phyloP scores from a whole-genome alignment of 805 yeast species.

The Yarrowia porcina region DNA sequence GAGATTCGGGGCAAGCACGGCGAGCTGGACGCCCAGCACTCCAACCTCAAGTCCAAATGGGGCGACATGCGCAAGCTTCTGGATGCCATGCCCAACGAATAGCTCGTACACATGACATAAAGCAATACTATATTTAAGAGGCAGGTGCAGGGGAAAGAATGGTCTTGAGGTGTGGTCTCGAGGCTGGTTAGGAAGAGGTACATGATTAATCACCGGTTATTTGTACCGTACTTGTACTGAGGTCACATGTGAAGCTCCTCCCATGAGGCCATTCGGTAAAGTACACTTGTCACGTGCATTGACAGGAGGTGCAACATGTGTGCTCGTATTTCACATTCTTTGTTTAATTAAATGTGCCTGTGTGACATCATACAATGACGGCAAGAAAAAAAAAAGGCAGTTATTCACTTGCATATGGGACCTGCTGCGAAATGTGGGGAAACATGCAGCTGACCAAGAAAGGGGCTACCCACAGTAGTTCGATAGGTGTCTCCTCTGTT shows the following conservation, averaged over 20 bases:
- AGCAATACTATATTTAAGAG: neutral
- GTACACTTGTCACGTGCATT: too few relatives aligned
- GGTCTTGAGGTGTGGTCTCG: neutral
- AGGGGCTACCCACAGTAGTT: neutral
- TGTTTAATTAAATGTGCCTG: neutral
- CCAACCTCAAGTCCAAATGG: constrained; percentile 20
- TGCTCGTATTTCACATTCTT: neutral
- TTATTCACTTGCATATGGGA: neutral
- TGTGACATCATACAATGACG: neutral
- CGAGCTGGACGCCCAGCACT: constrained; percentile 7
- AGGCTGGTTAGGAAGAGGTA: too few relatives aligned
- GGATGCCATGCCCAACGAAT: constrained; percentile 15
- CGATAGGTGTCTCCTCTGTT: neutral
- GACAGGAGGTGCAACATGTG: too few relatives aligned
- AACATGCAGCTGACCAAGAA: constrained; percentile 9
- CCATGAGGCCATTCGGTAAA: too few relatives aligned
- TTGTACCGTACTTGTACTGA: too few relatives aligned
- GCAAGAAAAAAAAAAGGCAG: neutral
- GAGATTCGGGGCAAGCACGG: constrained; percentile 31
- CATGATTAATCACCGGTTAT: too few relatives aligned
- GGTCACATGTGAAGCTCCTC: too few relatives aligned
- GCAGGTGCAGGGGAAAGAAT: neutral
- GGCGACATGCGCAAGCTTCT: constrained; percentile 23
- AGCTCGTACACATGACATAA: neutral
- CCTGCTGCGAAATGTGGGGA: constrained; percentile 2